Evolutionary conservation across 2,329 filamentous ascomycete genomes (phyloP).

Genomic region (Penicillium sp.): DNA sequence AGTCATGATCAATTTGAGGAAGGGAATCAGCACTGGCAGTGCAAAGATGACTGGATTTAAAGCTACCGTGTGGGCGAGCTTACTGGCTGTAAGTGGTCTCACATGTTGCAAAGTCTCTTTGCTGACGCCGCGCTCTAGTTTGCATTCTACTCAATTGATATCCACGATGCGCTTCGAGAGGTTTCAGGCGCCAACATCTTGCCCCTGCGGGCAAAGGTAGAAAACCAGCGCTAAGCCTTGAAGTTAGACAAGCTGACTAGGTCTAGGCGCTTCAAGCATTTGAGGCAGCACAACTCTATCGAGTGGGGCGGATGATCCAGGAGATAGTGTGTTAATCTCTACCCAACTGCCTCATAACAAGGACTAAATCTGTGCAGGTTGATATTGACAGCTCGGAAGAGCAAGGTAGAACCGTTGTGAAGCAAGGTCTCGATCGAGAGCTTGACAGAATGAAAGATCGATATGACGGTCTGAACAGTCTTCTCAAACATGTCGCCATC

Average conservation of each 20-base stretch:
- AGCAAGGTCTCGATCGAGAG: constrained; percentile 68
- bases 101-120: not conserved
- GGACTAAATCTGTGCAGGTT: constrained; percentile 50
- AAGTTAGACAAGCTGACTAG: not conserved
- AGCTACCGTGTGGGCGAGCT: constrained; percentile 71
- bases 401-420: constrained; percentile 72
- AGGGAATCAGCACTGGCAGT: constrained; percentile 66
- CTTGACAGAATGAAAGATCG: constrained; percentile 76
- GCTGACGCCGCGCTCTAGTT: constrained; percentile 56
- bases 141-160: constrained; percentile 67
- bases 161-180: constrained; percentile 65
- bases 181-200: constrained; percentile 58
- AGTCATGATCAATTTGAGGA: constrained; percentile 69
- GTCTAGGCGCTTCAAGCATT: constrained; percentile 61
- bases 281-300: constrained; percentile 60
- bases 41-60: constrained; percentile 59
- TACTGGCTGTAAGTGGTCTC: constrained; percentile 54
- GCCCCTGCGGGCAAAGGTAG: constrained; percentile 58
- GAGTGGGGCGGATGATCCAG: constrained; percentile 70
- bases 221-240: not conserved
- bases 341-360: not conserved
- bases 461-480: constrained; percentile 74
- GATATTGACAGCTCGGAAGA: constrained; percentile 78
- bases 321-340: constrained; percentile 53
- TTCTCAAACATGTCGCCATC: constrained; percentile 69